A percentile compares a stretch with the other conserved stretches of the same genome.
Evolutionary conservation across 768 basidiomycete species (phyloP).

Genomic region (Termitomyces sp.): DNA sequence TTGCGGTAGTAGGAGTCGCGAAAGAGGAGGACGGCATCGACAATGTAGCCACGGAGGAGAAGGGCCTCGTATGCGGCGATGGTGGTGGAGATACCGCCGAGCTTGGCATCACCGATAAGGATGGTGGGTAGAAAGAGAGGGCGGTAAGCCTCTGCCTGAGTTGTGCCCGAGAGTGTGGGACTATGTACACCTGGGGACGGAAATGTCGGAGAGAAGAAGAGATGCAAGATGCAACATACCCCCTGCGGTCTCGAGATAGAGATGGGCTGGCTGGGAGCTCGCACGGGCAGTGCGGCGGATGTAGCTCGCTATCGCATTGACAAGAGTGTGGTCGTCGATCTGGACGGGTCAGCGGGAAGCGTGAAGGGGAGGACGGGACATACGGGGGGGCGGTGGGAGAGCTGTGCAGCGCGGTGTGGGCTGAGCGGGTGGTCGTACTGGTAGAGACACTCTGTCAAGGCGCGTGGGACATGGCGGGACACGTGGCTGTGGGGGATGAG

Average conservation of each 20-base stretch:
- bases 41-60: slow-evolving; percentile 79
- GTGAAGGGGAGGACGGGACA: neutral
- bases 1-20: slow-evolving; percentile 86
- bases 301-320: slow-evolving; percentile 57
- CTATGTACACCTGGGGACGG: slow-evolving; percentile 78
- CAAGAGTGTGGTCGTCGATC: slow-evolving; percentile 58
- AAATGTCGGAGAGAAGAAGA: neutral
- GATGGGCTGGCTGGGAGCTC: slow-evolving; percentile 33
- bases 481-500: slow-evolving; percentile 51
- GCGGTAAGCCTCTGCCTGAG: slow-evolving; percentile 83
- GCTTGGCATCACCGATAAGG: slow-evolving; percentile 80
- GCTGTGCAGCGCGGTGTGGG: slow-evolving; percentile 79
- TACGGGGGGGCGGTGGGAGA: slow-evolving; percentile 25
- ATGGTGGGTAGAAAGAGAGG: slow-evolving; percentile 85
- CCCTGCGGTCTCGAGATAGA: slow-evolving; percentile 95
- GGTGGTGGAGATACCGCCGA: slow-evolving; percentile 91
- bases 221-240: slow-evolving; percentile 45
- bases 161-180: slow-evolving; percentile 75
- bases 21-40: slow-evolving; percentile 83
- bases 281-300: slow-evolving; percentile 43
- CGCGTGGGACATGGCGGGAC: slow-evolving; percentile 39
- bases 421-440: slow-evolving; percentile 87
- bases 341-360: neutral
- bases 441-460: slow-evolving; percentile 70
- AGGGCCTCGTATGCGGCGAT: slow-evolving; percentile 93